Evolutionary conservation across 805 yeast species (phyloP).

Genomic region (Wickerhamiella kurtzmanii): DNA sequence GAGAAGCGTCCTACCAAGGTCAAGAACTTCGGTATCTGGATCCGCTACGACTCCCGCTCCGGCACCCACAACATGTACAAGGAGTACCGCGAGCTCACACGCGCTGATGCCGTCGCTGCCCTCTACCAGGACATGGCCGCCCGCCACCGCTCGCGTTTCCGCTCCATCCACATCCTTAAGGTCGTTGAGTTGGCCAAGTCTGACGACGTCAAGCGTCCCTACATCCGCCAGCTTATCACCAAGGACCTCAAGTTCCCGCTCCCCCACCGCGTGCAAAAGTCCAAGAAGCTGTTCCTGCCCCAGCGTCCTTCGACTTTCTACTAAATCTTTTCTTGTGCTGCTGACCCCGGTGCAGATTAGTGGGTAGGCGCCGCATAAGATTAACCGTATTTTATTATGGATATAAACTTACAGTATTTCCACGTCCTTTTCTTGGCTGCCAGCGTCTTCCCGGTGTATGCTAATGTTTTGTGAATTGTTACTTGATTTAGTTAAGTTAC

Average conservation of each 20-base stretch:
- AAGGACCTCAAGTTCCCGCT: conserved; percentile 98
- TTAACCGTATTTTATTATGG: neutral
- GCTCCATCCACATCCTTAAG: conserved; percentile 98
- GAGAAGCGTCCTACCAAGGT: conserved; percentile 98
- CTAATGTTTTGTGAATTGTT: too few species aligned
- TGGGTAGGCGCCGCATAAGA: neutral
- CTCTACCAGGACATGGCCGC: conserved; percentile 99
- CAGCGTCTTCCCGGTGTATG: too few species aligned
- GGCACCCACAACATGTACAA: conserved; percentile 99
- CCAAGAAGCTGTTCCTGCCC: conserved; percentile 76
- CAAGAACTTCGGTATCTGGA: conserved; percentile 99
- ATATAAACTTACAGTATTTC: neutral
- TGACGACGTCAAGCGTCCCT: conserved; percentile 97
- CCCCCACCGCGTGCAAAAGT: conserved; percentile 97
- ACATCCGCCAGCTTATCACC: conserved; percentile 91
- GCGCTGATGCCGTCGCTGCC: conserved; percentile 97
- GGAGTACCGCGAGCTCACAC: conserved; percentile 98
- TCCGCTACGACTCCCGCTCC: conserved; percentile 99
- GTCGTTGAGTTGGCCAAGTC: conserved; percentile 97
- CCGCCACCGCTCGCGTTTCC: conserved; percentile 99
- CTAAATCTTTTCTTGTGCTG: conserved; percentile 34
- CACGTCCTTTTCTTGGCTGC: neutral
- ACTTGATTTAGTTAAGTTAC: too few species aligned
- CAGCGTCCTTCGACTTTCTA: conserved; percentile 96
- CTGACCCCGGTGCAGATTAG: neutral